A percentile compares a stretch with the other conserved stretches of the same genome.
Conservation (phyloP, 352 stramenopile species). For the Globisporangium iwayamae region DNA sequence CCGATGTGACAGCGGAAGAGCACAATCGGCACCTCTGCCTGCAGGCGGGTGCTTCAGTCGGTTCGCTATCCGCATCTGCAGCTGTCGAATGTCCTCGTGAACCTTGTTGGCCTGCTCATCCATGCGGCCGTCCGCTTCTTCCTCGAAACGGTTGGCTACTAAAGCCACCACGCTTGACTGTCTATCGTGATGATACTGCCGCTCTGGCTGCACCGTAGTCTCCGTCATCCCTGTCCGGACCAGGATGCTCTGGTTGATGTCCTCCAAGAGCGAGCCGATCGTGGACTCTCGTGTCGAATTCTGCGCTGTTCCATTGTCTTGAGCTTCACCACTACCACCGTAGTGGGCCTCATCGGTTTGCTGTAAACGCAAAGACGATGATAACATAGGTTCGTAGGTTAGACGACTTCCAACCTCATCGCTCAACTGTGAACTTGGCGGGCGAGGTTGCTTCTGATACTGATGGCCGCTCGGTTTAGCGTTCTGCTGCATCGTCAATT, state of each 20-base stretch:
- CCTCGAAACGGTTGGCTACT: neutral
- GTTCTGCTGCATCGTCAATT: constrained; percentile 29
- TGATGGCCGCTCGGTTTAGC: neutral
- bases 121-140: constrained; percentile 21
- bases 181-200: neutral
- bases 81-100: constrained; percentile 64
- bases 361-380: neutral
- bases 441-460: neutral
- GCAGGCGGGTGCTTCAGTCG: constrained; percentile 44
- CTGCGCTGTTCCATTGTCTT: neutral
- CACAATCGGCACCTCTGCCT: too few species aligned
- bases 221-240: constrained; percentile 1
- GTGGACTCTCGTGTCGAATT: neutral
- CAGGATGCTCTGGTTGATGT: constrained; percentile 13
- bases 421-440: neutral
- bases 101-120: constrained; percentile 62
- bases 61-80: constrained; percentile 65
- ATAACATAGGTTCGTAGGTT: neutral
- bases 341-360: neutral
- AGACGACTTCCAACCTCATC: neutral
- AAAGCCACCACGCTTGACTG: too few species aligned
- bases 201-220: neutral
- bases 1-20: neutral
- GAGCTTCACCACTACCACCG: too few species aligned
- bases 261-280: constrained; percentile 8